Percentiles rank a stretch among this genome's conserved stretches.
phyloP scores from a whole-genome alignment of 805 yeast genomes.

The Crinitomyces ghanaensis region DNA sequence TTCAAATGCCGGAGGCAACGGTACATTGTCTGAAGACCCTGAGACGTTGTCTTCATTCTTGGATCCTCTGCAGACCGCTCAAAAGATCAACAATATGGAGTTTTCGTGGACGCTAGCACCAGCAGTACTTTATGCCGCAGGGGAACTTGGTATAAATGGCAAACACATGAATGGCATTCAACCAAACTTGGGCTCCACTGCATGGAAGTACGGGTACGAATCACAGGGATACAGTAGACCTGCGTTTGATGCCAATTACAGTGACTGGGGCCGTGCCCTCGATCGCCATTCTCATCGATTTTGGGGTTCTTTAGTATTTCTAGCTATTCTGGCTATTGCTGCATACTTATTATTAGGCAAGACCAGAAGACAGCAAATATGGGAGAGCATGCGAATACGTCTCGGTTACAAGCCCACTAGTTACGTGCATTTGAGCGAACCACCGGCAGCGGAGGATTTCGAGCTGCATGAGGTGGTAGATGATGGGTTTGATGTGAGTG shows the following conservation, averaged over 20 bases:
- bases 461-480: slow-evolving; percentile 16
- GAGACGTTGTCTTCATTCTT: slow-evolving; percentile 9
- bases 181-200: slow-evolving; percentile 9
- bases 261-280: slow-evolving; percentile 14
- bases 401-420: slow-evolving; percentile 2
- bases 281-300: slow-evolving; percentile 24
- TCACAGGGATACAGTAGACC: slow-evolving; percentile 8
- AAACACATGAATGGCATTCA: slow-evolving; percentile 12
- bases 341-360: slow-evolving; percentile 29
- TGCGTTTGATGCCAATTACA: slow-evolving; percentile 15
- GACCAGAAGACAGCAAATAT: slow-evolving; percentile 13
- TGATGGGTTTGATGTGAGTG: slow-evolving; percentile 13
- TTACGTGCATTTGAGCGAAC: background rate
- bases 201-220: slow-evolving; percentile 15
- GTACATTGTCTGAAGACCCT: background rate
- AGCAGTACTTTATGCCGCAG: slow-evolving; percentile 70
- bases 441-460: slow-evolving; percentile 13
- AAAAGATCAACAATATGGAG: slow-evolving; percentile 70
- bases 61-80: slow-evolving; percentile 73
- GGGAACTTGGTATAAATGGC: slow-evolving; percentile 29
- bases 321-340: slow-evolving; percentile 23
- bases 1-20: slow-evolving; percentile 7
- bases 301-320: slow-evolving; percentile 29
- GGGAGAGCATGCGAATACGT: slow-evolving; percentile 13
- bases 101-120: slow-evolving; percentile 94